Evolutionary conservation across 306 rosid species (phyloP).

Genomic region (Acmispon strigosus): DNA sequence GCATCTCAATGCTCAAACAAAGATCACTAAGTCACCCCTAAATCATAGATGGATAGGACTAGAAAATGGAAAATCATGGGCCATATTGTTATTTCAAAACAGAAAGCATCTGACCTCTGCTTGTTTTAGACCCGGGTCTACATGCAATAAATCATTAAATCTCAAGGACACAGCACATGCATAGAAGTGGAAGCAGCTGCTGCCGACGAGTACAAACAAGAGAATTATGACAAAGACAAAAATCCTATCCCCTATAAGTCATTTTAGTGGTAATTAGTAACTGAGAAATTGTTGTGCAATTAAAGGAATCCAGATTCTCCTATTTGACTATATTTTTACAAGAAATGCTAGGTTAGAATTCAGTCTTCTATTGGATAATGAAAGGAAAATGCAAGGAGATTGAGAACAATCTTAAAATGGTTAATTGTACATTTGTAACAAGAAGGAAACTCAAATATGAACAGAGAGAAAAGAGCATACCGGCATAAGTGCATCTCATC

Average conservation of each 20-base stretch:
- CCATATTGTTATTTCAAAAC: conserved; percentile 19
- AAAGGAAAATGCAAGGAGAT: neutral
- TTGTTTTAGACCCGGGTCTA: conserved; percentile 25
- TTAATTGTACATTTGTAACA: neutral
- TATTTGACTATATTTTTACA: conserved; percentile 17
- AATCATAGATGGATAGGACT: conserved; percentile 17
- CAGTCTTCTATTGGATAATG: neutral
- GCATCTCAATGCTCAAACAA: conserved; percentile 24
- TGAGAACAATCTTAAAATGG: neutral
- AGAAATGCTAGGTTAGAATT: conserved; percentile 9
- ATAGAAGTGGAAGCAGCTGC: conserved; percentile 19
- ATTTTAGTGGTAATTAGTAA: neutral
- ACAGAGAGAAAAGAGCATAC: conserved; percentile 25
- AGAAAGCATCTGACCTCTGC: conserved; percentile 14
- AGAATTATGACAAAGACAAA: conserved; percentile 7
- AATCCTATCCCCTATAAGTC: neutral
- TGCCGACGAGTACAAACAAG: conserved; percentile 18
- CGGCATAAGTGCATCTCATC: conserved; percentile 33
- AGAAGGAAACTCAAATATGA: neutral
- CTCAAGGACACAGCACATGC: conserved; percentile 35
- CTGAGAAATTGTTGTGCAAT: neutral
- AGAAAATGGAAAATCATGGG: conserved; percentile 20
- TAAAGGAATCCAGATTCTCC: conserved; percentile 6
- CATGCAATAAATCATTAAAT: conserved; percentile 9
- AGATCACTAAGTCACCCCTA: conserved; percentile 10